phyloP scores from a whole-genome alignment of 441 rosid species.

The Kokia cookei region DNA sequence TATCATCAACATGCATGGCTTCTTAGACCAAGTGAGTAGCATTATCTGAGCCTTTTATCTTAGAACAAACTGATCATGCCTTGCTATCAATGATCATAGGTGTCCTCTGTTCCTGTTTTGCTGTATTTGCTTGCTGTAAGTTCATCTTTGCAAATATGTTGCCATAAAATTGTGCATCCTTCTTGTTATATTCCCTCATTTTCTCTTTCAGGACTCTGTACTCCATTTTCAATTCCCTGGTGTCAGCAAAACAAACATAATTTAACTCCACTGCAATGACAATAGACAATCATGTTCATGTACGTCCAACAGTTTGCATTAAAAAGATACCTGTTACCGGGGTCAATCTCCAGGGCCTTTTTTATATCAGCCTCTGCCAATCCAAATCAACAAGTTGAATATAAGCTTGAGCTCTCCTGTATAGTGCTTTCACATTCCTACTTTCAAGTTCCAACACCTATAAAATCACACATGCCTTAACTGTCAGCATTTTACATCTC shows the following conservation, averaged over 20 bases:
- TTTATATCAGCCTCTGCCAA: conserved; percentile 66
- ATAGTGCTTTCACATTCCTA: conserved; percentile 66
- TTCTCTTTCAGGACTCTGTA: conserved; percentile 61
- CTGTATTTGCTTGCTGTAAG: conserved; percentile 5
- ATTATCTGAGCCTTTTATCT: neutral
- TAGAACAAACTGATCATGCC: conserved; percentile 4
- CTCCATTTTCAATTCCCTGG: conserved; percentile 73
- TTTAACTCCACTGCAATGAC: neutral
- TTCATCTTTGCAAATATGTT: conserved; percentile 39
- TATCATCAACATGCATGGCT: neutral
- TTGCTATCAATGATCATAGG: conserved; percentile 23
- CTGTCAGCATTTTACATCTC: neutral
- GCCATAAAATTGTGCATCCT: conserved; percentile 37
- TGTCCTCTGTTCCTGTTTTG: neutral
- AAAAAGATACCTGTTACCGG: conserved; percentile 45
- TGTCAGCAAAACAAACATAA: neutral
- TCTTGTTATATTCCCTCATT: conserved; percentile 43
- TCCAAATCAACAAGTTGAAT: conserved; percentile 62
- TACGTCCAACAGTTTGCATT: neutral
- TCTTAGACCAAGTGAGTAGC: neutral
- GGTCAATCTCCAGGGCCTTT: conserved; percentile 79
- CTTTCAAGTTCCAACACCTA: conserved; percentile 68
- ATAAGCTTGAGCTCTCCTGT: conserved; percentile 77
- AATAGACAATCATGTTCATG: neutral
- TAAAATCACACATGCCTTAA: neutral